phyloP scores from a whole-genome alignment of 83 land plant species.

The Thuja plicata region DNA sequence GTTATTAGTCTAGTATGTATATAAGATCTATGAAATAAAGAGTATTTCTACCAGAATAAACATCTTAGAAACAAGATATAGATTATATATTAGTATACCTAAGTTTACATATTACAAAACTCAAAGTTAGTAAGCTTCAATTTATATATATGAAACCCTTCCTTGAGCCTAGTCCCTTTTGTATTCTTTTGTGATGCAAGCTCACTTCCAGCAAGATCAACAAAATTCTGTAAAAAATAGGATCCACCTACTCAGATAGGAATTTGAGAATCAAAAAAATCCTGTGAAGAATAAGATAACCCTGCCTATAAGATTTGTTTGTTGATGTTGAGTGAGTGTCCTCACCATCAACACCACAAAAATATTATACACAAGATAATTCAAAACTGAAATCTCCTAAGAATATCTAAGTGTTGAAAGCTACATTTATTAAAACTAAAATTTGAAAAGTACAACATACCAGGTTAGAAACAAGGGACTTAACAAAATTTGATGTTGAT shows the following conservation, averaged over 20 bases:
- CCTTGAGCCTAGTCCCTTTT: too few species aligned
- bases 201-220: too few species aligned
- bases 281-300: neutral
- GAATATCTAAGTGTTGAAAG: too few species aligned
- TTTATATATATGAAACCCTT: too few species aligned
- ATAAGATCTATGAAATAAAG: neutral
- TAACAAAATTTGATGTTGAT: slow-evolving; percentile 51
- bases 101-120: slow-evolving; percentile 94
- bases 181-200: too few species aligned
- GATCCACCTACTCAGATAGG: neutral
- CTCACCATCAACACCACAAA: too few species aligned
- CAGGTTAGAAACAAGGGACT: too few species aligned
- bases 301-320: too few species aligned
- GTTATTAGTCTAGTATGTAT: neutral
- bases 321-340: neutral
- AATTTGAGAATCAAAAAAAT: neutral
- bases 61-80: neutral
- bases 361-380: neutral
- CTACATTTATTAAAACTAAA: too few species aligned
- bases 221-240: slow-evolving; percentile 37
- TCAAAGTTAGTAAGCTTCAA: slow-evolving; percentile 89
- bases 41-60: neutral
- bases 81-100: slow-evolving; percentile 46
- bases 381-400: too few species aligned
- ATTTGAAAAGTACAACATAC: too few species aligned